Evolutionary conservation across 2,329 filamentous ascomycete species (phyloP), one percentile per base, ranked within the genome.

Genomic region (Verticillium nonalfalfae): DNA sequence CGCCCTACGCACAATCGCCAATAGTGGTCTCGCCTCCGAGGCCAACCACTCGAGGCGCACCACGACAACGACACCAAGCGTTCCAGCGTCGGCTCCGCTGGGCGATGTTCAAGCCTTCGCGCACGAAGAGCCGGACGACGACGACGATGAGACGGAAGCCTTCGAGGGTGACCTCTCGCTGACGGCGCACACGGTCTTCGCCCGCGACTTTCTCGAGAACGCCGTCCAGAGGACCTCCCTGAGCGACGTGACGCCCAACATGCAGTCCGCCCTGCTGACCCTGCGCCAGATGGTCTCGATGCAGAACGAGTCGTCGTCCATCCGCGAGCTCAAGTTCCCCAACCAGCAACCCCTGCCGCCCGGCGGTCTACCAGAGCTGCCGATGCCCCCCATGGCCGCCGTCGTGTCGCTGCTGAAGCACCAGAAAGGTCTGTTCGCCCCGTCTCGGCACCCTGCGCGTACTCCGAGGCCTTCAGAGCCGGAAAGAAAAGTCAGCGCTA

Each of bases 281-380:
- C 73, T 86, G 13, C 77, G 79, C 58, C 80, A 82, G 64, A 79
- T 86, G 34, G 80, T 84, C 56, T 72, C 77, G 59, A 76, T 84
- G 72, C 80, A 83, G 66, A 78, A 79, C 60, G 72, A 73, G 11
- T 70, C 74, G 45, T 73, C 72, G 35, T 73, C 74, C 38, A 73
- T 72, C 26, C 73, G 77, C 57, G 76, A 81, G 7, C 74, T 78
- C 31, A 74, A 77, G 10, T 81, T 83, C 59, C 74, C 73, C 39
- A 71, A 79, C 10, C 79, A 81, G 57, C 78, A 77, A 59, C 72
- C 76, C 0, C 64, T 83, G 6, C 79, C 81, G 0, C 73, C 73
- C 2, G 79, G 78, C 2, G 78, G 78, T 1, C 69, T 85, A 26
- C 72, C 75, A n/a, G 80, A 83, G 59, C 70, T 85, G n/a, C 77